These are phyloP conservation scores for Arctium lappa DNA, from an alignment of 129 eudicot species.

Conservation along the genomic window DNA sequence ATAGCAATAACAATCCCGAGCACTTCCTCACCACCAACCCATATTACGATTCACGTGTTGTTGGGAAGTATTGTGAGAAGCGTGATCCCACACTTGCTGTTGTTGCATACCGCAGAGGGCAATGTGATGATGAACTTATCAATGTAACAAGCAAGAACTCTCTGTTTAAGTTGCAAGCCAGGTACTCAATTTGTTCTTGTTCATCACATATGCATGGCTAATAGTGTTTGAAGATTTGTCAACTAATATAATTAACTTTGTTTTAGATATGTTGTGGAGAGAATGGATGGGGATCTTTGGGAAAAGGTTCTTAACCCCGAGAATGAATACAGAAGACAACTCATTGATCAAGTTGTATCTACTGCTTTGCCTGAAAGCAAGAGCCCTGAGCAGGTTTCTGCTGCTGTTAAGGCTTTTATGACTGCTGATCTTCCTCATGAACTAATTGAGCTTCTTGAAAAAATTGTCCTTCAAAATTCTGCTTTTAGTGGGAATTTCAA, in stretches of 20 bases:
- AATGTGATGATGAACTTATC: conserved; percentile 87
- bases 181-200: conserved; percentile 41
- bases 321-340: conserved; percentile 87
- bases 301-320: conserved; percentile 93
- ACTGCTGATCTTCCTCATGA: conserved; percentile 99
- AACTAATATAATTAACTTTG: conserved; percentile 4
- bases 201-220: background rate
- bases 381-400: conserved; percentile 95
- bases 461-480: conserved; percentile 91
- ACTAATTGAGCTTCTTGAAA: conserved; percentile 87
- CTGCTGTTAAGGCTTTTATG: conserved; percentile 97
- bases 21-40: conserved; percentile 94
- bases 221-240: background rate
- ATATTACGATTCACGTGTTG: conserved; percentile 89
- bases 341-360: conserved; percentile 96
- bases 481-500: conserved; percentile 94
- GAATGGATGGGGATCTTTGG: conserved; percentile 98
- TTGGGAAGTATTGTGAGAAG: conserved; percentile 95
- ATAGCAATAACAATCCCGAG: conserved; percentile 85
- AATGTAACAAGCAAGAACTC: conserved; percentile 88
- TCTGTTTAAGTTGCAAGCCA: conserved; percentile 82
- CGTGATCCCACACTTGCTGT: conserved; percentile 98
- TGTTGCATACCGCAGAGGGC: conserved; percentile 91
- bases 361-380: conserved; percentile 90
- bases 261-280: conserved; percentile 87